Conservation (phyloP, 257 asterid species). For the Euphrasia confusa region DNA sequence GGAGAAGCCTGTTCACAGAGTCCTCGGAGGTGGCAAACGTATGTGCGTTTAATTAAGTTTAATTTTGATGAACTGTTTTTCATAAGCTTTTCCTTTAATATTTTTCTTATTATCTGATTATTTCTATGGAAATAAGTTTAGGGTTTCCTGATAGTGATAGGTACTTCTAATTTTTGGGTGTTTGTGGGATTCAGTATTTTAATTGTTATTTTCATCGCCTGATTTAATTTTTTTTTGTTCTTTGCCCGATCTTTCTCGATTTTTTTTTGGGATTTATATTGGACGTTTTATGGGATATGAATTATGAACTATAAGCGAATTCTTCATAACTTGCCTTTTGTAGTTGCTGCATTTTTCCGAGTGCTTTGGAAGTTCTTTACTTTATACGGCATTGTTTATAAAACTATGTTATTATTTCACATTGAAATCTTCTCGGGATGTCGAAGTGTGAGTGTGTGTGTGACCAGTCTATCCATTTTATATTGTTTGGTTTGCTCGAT, state of each 20-base stretch:
- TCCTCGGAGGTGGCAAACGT: slow-evolving; percentile 87
- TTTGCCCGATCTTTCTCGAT: background rate
- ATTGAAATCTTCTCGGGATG: background rate
- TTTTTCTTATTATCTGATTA: background rate
- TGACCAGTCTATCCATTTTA: background rate
- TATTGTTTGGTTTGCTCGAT: background rate
- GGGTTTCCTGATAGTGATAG: background rate
- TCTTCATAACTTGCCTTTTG: background rate
- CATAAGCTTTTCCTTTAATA: background rate
- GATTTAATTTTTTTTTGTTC: background rate
- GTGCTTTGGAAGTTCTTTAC: background rate
- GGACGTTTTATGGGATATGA: background rate
- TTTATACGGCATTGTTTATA: background rate
- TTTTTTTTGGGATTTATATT: background rate
- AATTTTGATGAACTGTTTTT: background rate
- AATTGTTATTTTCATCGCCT: background rate
- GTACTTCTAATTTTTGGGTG: background rate
- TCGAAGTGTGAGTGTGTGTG: background rate
- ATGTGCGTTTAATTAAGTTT: slow-evolving; percentile 11
- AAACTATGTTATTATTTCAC: background rate
- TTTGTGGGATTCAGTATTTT: background rate
- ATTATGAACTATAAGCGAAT: background rate
- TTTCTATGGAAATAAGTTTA: background rate
- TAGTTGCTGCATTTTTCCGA: background rate
- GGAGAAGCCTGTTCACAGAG: slow-evolving; percentile 63